A percentile compares a stretch with the other conserved stretches of the same genome.
Evolutionary conservation across 2,329 filamentous ascomycete species (phyloP).

Genomic region (Botryotinia narcissicola): DNA sequence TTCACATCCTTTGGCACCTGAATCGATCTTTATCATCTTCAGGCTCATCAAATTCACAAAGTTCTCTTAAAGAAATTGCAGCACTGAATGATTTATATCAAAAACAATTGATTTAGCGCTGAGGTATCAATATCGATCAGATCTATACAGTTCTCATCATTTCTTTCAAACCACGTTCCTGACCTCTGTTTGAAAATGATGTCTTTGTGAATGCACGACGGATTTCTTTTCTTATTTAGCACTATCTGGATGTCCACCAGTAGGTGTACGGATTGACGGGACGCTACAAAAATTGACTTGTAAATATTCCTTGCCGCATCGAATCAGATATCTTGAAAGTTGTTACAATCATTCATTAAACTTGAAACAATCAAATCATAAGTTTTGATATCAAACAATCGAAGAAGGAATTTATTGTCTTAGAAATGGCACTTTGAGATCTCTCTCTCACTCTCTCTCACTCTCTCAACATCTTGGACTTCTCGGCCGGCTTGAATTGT

Average conservation of each 20-base stretch:
- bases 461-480: background rate
- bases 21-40: too few relatives aligned
- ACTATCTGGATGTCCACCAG: background rate
- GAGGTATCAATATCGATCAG: background rate
- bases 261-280: too few relatives aligned
- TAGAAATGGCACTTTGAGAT: background rate
- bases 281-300: too few relatives aligned
- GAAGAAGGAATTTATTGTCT: too few relatives aligned
- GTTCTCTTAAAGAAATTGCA: too few relatives aligned
- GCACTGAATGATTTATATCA: background rate
- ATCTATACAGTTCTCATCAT: background rate
- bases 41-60: too few relatives aligned
- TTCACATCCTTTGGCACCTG: too few relatives aligned
- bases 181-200: background rate
- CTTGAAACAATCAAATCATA: too few relatives aligned
- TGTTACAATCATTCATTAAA: too few relatives aligned
- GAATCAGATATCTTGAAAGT: too few relatives aligned
- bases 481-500: rapidly evolving
- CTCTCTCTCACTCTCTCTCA: background rate
- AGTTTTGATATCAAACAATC: too few relatives aligned
- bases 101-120: background rate
- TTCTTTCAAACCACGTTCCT: background rate
- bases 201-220: background rate
- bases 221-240: background rate
- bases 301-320: too few relatives aligned